Conservation (phyloP, 192 early-diverging fungal genomes). For the Coemansia reversa region DNA sequence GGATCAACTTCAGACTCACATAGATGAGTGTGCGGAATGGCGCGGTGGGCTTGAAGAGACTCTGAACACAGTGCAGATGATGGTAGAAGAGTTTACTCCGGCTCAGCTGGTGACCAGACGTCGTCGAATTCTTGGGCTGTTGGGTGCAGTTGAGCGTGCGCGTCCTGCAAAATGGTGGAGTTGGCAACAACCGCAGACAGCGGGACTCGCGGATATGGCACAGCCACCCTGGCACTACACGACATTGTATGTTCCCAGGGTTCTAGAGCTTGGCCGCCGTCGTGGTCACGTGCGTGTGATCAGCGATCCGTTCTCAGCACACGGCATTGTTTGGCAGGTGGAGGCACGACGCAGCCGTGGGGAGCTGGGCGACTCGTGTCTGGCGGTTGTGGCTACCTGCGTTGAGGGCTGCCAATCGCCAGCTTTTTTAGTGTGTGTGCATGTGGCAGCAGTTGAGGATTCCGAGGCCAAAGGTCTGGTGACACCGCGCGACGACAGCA, state of each 20-base stretch:
- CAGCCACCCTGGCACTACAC: conserved; percentile 9
- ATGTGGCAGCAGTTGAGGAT: background rate
- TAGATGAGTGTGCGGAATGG: conserved; percentile 22
- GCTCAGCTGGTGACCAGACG: conserved; percentile 35
- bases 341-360: conserved; percentile 32
- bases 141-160: conserved; percentile 10
- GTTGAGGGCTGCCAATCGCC: conserved; percentile 17
- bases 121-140: conserved; percentile 13
- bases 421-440: conserved; percentile 15
- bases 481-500: conserved; percentile 7
- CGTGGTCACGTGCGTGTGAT: conserved; percentile 67
- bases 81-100: conserved; percentile 44
- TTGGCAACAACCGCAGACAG: background rate
- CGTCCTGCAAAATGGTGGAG: conserved; percentile 20
- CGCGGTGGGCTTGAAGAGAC: conserved; percentile 29
- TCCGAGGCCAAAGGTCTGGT: background rate
- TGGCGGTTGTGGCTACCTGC: conserved; percentile 23
- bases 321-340: conserved; percentile 38
- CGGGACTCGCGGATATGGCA: conserved; percentile 1
- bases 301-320: conserved; percentile 23
- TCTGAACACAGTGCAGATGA: conserved; percentile 29
- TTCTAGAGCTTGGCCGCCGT: conserved; percentile 79
- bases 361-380: conserved; percentile 32
- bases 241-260: conserved; percentile 15
- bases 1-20: background rate